Conservation (phyloP, 352 stramenopile species). For the Phytophthora foliorum region DNA sequence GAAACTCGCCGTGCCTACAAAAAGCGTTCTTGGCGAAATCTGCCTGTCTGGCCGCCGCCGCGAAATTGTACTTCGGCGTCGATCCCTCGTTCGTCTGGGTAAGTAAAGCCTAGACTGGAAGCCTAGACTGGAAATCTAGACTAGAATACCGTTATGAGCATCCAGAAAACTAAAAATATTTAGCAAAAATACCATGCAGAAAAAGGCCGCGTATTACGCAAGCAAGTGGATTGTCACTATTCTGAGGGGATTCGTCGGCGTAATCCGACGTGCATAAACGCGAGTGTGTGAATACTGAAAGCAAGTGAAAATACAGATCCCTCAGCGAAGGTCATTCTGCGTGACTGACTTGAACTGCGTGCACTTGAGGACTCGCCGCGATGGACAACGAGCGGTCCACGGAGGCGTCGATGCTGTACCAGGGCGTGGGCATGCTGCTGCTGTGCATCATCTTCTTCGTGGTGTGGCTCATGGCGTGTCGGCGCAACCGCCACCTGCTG, state of each 20-base stretch:
- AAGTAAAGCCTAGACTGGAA: too few species aligned
- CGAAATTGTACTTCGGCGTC: too few species aligned
- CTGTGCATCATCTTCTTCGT: constrained; percentile 65
- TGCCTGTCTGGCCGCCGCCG: too few species aligned
- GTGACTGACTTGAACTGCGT: constrained; percentile 25
- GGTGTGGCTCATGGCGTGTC: constrained; percentile 62
- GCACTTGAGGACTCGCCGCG: constrained; percentile 1
- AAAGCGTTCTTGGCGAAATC: too few species aligned
- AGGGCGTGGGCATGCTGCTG: constrained; percentile 63
- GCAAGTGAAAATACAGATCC: constrained; percentile 13
- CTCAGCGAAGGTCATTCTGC: constrained; percentile 17
- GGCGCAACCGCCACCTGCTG: constrained; percentile 45
- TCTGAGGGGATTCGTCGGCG: not conserved
- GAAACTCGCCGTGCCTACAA: too few species aligned
- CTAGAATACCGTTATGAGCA: too few species aligned
- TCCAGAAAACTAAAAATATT: too few species aligned
- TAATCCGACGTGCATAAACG: not conserved
- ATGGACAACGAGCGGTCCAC: constrained; percentile 39
- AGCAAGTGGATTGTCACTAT: not conserved
- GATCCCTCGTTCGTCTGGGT: too few species aligned
- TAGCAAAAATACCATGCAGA: too few species aligned
- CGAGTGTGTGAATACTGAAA: constrained; percentile 13
- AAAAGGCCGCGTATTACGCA: too few species aligned
- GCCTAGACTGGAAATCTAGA: too few species aligned
- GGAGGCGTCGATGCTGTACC: constrained; percentile 62